These are phyloP conservation scores for Tricholoma flavovirens DNA, from an alignment of 768 basidiomycete species.

Conservation along the genomic window DNA sequence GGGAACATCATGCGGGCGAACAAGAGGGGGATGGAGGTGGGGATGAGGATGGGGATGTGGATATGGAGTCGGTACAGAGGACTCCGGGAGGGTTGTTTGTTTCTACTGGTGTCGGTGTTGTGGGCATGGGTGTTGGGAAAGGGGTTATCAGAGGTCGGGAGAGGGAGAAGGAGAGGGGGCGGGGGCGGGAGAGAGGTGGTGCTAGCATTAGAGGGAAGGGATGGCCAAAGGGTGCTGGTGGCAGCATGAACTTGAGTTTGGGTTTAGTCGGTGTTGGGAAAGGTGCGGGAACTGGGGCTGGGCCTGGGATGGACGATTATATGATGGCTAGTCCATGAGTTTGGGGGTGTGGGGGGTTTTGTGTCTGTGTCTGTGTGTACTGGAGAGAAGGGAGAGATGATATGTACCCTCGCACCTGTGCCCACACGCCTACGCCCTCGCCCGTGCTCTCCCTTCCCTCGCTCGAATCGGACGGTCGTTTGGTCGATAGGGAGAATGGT, in stretches of 20 bases:
- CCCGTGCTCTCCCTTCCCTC: no score
- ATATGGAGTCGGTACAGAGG: not conserved
- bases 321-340: not conserved
- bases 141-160: not conserved
- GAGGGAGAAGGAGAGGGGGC: not conserved
- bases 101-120: no score
- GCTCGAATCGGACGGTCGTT: no score
- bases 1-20: no score
- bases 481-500: no score
- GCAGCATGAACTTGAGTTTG: no score
- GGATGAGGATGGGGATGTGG: constrained; percentile 13
- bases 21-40: constrained; percentile 19
- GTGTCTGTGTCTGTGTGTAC: no score
- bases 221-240: not conserved
- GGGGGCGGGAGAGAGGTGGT: not conserved
- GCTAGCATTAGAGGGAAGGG: no score
- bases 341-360: no score
- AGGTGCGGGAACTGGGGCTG: not conserved
- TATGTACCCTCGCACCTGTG: no score
- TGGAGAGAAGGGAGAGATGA: no score
- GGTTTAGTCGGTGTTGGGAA: not conserved
- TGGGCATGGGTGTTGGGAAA: not conserved
- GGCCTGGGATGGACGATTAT: not conserved
- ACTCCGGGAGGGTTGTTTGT: not conserved
- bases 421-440: no score